Evolutionary conservation across 176 grass and related monocot species (phyloP).

Genomic region (Carex myosuroides): DNA sequence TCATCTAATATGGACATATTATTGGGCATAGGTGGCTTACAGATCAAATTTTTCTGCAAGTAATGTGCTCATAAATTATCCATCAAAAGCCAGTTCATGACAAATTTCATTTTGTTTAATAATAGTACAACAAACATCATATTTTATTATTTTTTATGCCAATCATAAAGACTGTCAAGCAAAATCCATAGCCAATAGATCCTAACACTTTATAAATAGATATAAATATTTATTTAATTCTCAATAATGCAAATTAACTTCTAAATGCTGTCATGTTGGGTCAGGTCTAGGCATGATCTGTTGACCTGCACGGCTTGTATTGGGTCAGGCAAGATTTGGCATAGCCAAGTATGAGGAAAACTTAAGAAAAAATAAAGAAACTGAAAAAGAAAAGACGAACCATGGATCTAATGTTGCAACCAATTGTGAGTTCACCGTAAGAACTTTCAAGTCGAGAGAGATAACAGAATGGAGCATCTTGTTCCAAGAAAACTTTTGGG

Average conservation of each 20-base stretch:
- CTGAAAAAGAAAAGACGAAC: conserved; percentile 19
- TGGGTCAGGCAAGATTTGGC: not conserved
- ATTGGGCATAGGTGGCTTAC: not conserved
- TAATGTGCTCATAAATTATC: not conserved
- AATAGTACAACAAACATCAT: not conserved
- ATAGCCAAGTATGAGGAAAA: not conserved
- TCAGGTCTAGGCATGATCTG: not conserved
- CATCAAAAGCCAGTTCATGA: not conserved
- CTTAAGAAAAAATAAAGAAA: not conserved
- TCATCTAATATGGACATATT: not conserved
- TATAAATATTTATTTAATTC: not conserved
- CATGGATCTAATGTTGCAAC: conserved; percentile 54
- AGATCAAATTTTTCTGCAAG: not conserved
- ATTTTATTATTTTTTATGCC: not conserved
- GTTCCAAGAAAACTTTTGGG: conserved; percentile 37
- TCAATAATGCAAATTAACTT: not conserved
- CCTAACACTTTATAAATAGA: not conserved
- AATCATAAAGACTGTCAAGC: not conserved
- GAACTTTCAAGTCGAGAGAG: conserved; percentile 45
- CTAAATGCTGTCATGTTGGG: not conserved
- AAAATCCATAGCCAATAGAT: not conserved
- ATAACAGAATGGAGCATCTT: conserved; percentile 51
- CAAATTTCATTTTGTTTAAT: not conserved
- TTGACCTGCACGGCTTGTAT: not conserved
- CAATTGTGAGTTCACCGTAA: conserved; percentile 44